Conservation (phyloP, 371 early-diverging fungal species). For the Parasitella parasitica region DNA sequence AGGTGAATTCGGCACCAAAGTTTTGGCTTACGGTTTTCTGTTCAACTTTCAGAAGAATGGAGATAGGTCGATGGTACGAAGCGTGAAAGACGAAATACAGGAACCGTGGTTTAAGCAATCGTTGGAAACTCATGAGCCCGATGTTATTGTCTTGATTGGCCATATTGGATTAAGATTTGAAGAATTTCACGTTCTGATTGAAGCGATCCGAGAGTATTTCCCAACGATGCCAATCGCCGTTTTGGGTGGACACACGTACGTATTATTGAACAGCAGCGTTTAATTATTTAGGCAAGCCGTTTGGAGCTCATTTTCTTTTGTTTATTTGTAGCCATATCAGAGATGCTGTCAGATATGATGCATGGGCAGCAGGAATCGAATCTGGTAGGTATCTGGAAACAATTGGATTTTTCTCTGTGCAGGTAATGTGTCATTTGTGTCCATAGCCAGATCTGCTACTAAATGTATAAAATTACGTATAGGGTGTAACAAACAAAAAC, state of each 20-base stretch:
- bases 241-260: constrained; percentile 57
- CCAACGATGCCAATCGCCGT: constrained; percentile 57
- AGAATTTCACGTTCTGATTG: constrained; percentile 47
- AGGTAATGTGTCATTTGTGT: constrained; percentile 24
- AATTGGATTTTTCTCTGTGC: constrained; percentile 57
- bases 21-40: constrained; percentile 59
- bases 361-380: constrained; percentile 54
- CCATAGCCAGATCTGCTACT: background rate
- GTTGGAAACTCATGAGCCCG: constrained; percentile 44
- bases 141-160: constrained; percentile 56
- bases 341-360: constrained; percentile 54
- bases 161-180: constrained; percentile 52
- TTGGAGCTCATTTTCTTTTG: background rate
- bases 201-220: constrained; percentile 52
- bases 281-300: background rate
- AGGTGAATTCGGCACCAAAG: constrained; percentile 56
- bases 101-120: constrained; percentile 60
- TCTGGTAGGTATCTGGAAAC: constrained; percentile 64
- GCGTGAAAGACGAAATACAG: constrained; percentile 47
- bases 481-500: constrained; percentile 15
- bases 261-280: background rate
- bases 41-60: constrained; percentile 51
- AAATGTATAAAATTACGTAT: background rate
- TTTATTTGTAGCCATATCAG: constrained; percentile 44
- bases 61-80: constrained; percentile 40